phyloP scores from a whole-genome alignment of 2,329 filamentous ascomycete genomes.

The Ampelomyces quisqualis region DNA sequence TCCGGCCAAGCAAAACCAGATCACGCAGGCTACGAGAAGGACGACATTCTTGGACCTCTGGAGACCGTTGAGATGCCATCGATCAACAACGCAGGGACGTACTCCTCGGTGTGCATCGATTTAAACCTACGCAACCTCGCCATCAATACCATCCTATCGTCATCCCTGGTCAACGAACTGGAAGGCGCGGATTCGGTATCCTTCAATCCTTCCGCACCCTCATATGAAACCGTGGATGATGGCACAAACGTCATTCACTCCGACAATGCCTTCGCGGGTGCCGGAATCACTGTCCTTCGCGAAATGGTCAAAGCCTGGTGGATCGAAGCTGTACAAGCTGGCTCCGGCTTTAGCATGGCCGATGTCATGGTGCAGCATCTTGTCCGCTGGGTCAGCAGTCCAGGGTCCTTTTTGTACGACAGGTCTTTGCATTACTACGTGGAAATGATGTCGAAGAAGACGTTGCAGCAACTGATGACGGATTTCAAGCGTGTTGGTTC shows the following conservation, averaged over 20 bases:
- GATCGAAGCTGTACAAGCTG: slow-evolving; percentile 87
- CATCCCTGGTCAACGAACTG: slow-evolving; percentile 92
- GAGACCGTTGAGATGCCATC: slow-evolving; percentile 90
- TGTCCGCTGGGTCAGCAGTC: slow-evolving; percentile 94
- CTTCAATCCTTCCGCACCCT: slow-evolving; percentile 72
- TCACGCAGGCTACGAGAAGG: slow-evolving; percentile 92
- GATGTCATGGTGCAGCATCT: slow-evolving; percentile 97
- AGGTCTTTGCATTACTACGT: slow-evolving; percentile 94
- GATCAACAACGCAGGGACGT: slow-evolving; percentile 90
- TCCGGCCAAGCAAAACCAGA: slow-evolving; percentile 83
- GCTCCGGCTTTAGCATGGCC: slow-evolving; percentile 69
- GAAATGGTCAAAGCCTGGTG: slow-evolving; percentile 99
- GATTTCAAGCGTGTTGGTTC: slow-evolving; percentile 95
- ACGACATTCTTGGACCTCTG: slow-evolving; percentile 79
- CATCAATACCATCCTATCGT: slow-evolving; percentile 97
- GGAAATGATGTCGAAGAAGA: slow-evolving; percentile 97
- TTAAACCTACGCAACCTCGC: slow-evolving; percentile 89
- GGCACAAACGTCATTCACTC: slow-evolving; percentile 73
- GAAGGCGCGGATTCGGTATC: slow-evolving; percentile 86
- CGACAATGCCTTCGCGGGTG: slow-evolving; percentile 89
- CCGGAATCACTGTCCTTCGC: slow-evolving; percentile 83
- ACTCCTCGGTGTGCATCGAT: slow-evolving; percentile 94
- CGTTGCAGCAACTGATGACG: slow-evolving; percentile 93
- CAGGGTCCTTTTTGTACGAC: slow-evolving; percentile 93
- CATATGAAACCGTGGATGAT: slow-evolving; percentile 61